Base-by-base conservation (phyloP, 495 filamentous ascomycete genomes). In the Rhizodiscina lignyota region DNA sequence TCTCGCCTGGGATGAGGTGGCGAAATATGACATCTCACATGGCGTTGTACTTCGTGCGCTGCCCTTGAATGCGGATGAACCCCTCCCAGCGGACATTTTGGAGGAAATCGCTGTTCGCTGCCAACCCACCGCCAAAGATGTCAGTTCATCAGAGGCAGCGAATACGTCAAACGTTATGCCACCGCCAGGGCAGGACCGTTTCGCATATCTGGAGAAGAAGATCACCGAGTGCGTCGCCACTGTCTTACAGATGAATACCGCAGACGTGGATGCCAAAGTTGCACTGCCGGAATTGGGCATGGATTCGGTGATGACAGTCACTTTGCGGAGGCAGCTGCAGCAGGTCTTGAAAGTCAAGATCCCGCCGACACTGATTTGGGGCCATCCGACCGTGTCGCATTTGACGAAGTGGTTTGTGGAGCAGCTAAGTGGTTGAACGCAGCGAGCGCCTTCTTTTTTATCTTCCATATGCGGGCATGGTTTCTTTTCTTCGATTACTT, bases 251-350 rank as follows among this genome's bases (percentile, higher is more conserved):
- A 18, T 55, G 20, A 38, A 35, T 10, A 19, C 36, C 15, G 43
- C 40, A 5, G 61, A 62, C 12, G 48, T 65, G 5, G 61, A 64
- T 39, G 12, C 49, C 1, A 44, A 40, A 26, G 46, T 44, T 0
- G 48, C 58, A 0, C 39, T 64, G 13, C 33, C 45, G 3, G 61
- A 66, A 35, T 27, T 63, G 19, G 62, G 62, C 0, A 39, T 66
- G 6, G 62, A 64, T 42, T 51, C 44, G 5, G 61, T 66, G 18
- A 64, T 66, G 62, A 64, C 51, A 1, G 54, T 61, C 12, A 38
- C 31, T 11, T 42, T 66, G 32, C 41, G 61, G 16, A 45, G 30
- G 13, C 37, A 63, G 42, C 36, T 66, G 33, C 56, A 62, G 51
- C 41, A 48, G 33, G 34, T 38, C 4, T 38, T 64, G 8, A 43